These are phyloP conservation scores for Colletotrichum kahawae DNA, from an alignment of 2,329 filamentous ascomycete genomes.

Conservation along the genomic window DNA sequence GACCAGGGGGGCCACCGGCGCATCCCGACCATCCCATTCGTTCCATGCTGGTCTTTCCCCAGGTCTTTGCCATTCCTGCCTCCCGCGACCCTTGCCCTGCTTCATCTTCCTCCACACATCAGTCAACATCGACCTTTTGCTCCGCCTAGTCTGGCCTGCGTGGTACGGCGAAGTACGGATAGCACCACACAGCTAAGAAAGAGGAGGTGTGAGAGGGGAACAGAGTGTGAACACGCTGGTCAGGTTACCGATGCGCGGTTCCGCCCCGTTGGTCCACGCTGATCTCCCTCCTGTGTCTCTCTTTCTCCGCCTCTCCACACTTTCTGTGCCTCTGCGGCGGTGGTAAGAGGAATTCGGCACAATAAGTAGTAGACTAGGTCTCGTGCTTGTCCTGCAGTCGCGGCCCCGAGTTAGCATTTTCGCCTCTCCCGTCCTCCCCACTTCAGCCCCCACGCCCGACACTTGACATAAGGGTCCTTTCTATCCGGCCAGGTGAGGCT, in stretches of 20 bases:
- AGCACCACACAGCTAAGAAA: neutral
- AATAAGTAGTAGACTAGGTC: conserved; percentile 12
- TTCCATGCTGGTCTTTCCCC: conserved; percentile 8
- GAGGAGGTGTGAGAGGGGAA: neutral
- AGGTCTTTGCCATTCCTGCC: conserved; percentile 16
- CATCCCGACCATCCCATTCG: conserved; percentile 17
- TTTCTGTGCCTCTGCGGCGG: neutral
- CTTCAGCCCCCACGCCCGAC: neutral
- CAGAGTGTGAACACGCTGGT: conserved; percentile 6
- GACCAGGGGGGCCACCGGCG: conserved; percentile 7
- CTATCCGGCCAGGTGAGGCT: neutral
- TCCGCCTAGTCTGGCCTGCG: neutral
- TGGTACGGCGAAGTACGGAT: neutral
- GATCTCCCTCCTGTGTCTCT: conserved; percentile 3
- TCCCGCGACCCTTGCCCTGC: conserved; percentile 5
- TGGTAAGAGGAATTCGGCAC: neutral
- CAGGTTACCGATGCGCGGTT: conserved; percentile 4
- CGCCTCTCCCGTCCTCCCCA: neutral
- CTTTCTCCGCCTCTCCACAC: neutral
- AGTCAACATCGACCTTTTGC: neutral
- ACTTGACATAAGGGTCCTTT: neutral
- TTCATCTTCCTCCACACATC: conserved; percentile 3
- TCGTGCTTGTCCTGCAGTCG: conserved; percentile 2
- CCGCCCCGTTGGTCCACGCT: conserved; percentile 15
- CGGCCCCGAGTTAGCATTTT: neutral